A percentile compares a stretch with the other conserved stretches of the same genome.
Conservation (phyloP, 1,284 basidiomycete species). For the Sparassis latifolia region DNA sequence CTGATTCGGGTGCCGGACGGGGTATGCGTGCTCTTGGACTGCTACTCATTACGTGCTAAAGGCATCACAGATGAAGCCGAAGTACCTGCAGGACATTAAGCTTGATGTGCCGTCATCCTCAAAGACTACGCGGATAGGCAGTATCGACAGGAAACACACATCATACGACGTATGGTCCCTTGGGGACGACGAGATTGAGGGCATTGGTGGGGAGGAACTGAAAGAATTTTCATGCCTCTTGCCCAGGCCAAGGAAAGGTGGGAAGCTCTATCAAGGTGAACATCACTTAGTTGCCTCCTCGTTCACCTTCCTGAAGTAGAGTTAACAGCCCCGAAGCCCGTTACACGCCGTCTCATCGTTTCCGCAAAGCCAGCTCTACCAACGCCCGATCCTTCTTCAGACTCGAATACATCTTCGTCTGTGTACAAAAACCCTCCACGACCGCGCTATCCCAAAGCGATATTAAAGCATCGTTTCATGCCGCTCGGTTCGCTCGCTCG, state of each 20-base stretch:
- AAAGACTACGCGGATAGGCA: slow-evolving; percentile 33
- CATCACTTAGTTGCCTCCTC: neutral
- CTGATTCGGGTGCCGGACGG: slow-evolving; percentile 59
- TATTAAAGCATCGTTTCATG: slow-evolving; percentile 57
- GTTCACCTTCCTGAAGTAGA: neutral
- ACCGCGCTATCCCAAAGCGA: slow-evolving; percentile 47
- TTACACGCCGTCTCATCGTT: slow-evolving; percentile 52
- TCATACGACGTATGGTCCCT: slow-evolving; percentile 62
- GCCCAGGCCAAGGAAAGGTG: slow-evolving; percentile 53
- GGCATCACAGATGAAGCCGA: slow-evolving; percentile 52
- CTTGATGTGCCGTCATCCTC: slow-evolving; percentile 37
- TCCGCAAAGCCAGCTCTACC: slow-evolving; percentile 40
- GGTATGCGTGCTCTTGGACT: slow-evolving; percentile 35
- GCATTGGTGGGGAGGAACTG: slow-evolving; percentile 57
- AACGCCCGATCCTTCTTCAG: slow-evolving; percentile 21
- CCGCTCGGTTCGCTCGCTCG: slow-evolving; percentile 49
- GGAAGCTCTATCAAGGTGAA: slow-evolving; percentile 53
- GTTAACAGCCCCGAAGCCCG: slow-evolving; percentile 46
- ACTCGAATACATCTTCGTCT: slow-evolving; percentile 15
- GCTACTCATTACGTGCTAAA: neutral
- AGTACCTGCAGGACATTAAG: slow-evolving; percentile 46
- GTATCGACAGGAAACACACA: slow-evolving; percentile 42
- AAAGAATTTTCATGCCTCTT: slow-evolving; percentile 52
- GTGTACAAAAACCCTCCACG: slow-evolving; percentile 48
- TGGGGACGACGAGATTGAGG: slow-evolving; percentile 33